Conservation (phyloP, 2,329 filamentous ascomycete genomes). For the Paracorniculantispora psalliotae region DNA sequence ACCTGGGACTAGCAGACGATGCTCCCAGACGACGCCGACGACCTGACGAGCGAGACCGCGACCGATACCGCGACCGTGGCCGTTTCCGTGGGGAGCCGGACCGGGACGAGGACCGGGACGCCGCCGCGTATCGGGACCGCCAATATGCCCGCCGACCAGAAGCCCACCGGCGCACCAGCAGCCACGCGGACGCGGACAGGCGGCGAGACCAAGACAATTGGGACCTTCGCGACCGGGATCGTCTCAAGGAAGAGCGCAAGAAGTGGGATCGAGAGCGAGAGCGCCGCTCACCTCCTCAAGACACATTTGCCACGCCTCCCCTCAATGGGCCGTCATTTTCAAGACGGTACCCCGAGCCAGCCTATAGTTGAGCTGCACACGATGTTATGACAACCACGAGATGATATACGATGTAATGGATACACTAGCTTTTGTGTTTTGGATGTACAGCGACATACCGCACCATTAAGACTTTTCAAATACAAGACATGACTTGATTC, state of each 20-base stretch:
- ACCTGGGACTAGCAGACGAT: conserved; percentile 29
- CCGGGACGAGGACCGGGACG: conserved; percentile 29
- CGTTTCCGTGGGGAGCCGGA: conserved; percentile 28
- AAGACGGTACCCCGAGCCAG: conserved; percentile 35
- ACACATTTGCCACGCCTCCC: conserved; percentile 23
- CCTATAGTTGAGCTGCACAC: conserved; percentile 23
- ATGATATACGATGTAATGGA: conserved; percentile 4
- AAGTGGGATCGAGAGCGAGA: conserved; percentile 26
- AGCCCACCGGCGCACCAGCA: conserved; percentile 41
- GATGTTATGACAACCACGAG: conserved; percentile 5
- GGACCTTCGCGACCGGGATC: conserved; percentile 30
- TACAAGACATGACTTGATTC: background rate
- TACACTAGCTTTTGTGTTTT: background rate
- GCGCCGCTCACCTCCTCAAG: conserved; percentile 30
- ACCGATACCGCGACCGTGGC: conserved; percentile 29
- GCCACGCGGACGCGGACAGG: conserved; percentile 45
- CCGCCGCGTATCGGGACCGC: conserved; percentile 26
- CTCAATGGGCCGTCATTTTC: conserved; percentile 28
- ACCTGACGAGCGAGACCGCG: conserved; percentile 36
- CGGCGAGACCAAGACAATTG: conserved; percentile 31
- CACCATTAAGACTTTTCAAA: background rate
- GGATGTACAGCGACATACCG: background rate
- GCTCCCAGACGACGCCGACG: conserved; percentile 25
- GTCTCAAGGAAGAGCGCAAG: conserved; percentile 29
- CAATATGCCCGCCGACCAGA: conserved; percentile 36